A percentile compares a stretch with the other conserved stretches of the same genome.
These are phyloP conservation scores for Macrotyloma uniflorum DNA, from an alignment of 306 rosid genomes.

Conservation along the genomic window DNA sequence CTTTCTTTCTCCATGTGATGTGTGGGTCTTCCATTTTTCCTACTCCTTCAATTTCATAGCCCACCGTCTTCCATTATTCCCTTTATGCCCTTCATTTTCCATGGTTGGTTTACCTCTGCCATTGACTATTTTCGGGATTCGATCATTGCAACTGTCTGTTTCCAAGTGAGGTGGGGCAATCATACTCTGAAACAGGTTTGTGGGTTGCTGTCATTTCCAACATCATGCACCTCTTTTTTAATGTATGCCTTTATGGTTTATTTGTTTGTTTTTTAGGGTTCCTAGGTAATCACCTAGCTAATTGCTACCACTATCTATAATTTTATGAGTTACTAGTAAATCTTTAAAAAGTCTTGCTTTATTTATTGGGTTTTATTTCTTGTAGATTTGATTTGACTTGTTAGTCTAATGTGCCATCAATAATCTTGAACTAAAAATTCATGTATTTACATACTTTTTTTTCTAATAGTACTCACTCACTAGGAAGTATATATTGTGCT, in stretches of 20 bases:
- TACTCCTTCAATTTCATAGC: background rate
- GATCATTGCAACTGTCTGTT: background rate
- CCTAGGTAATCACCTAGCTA: background rate
- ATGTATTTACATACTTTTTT: background rate
- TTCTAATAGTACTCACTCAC: background rate
- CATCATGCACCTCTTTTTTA: slow-evolving; percentile 41
- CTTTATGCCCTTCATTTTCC: slow-evolving; percentile 1
- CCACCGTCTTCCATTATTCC: background rate
- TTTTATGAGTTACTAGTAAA: background rate
- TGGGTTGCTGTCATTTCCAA: slow-evolving; percentile 37
- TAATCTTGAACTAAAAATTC: background rate
- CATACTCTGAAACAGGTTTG: slow-evolving; percentile 19
- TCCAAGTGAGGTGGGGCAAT: slow-evolving; percentile 46
- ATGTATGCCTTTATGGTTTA: background rate
- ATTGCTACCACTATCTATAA: background rate
- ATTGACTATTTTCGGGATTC: slow-evolving; percentile 28
- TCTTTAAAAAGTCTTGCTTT: background rate
- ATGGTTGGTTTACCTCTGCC: too few species aligned
- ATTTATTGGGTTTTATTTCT: background rate
- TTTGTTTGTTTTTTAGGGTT: background rate
- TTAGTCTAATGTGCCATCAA: background rate
- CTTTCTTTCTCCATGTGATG: slow-evolving; percentile 29
- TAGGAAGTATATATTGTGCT: background rate
- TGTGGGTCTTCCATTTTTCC: slow-evolving; percentile 43
- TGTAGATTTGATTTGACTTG: background rate